Base-by-base conservation (phyloP, 1,284 basidiomycete species). In the Naganishia albida region DNA sequence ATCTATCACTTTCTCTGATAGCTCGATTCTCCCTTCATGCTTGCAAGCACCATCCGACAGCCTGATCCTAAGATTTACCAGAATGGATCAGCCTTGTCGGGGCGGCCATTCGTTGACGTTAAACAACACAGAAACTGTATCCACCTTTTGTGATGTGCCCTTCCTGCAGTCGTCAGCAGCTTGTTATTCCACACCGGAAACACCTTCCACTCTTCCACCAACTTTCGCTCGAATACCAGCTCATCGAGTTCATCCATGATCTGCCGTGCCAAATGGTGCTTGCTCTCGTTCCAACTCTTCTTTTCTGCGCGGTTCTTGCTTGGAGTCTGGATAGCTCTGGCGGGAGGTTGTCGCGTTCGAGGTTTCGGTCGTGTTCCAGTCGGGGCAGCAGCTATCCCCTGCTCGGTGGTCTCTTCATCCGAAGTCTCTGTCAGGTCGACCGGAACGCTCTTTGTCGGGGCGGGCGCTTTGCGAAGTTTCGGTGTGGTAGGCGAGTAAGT, bases 121-220 rank as follows among this genome's bases (percentile, higher is more conserved):
- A n/a, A n/a, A n/a, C n/a, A n/a, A n/a, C n/a, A n/a, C n/a, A n/a
- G n/a, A 7, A n/a, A 48, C 10, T 18, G 20, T 7, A 71, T 70
- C 48, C 46, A 73, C 72, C 69, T 48, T 28, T 67, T 70, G 30
- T 66, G 65, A 50, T 70, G 66, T 3, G 78, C 78, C 18, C 70
- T 71, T 7, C 78, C 78, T 16, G 78, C 78, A 8, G 76, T 77
- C 0, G 73, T 77, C 70, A 76, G 69, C 48, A 79, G 59, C 26
- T 76, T 68, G 42, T 57, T 59, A 26, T 51, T 51, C 48, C 48
- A 46, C n/a, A 59, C 48, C 8, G 55, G 53, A 12, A 18, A 10
- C n/a, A 57, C n/a, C 55, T 55, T 63, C 67, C 1, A 66, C 69
- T 23, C 72, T 72, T 23, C 56, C 2, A 74, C 74, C 25, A 78